Evolutionary conservation across 1,139 yeast species (phyloP), one percentile per base, ranked within the genome.

Genomic region (Scheffersomyces lignicola): DNA sequence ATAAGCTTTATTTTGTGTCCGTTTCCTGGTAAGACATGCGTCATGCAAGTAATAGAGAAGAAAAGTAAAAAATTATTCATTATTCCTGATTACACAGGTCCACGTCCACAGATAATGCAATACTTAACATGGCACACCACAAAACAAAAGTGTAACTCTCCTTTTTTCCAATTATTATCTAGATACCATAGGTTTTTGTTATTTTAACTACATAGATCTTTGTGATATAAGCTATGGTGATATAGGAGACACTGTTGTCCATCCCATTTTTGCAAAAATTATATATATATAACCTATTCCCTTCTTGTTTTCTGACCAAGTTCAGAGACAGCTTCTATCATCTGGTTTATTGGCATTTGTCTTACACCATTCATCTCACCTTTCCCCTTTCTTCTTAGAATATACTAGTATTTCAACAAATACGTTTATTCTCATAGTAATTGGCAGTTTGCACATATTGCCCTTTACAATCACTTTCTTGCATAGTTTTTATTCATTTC

Each of bases 31-130:
- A 20, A 26, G 18, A 16, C 20, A 26, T 26, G 20, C 29, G 18
- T 26, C 14, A 26, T 26, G 29, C 29, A 26, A 26, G 29, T 26
- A 26, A 25, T 25, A 8, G 28, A 25, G 28, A 25, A 7, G 16
- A n/a, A 7, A 24, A 24, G 7, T 24, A 7, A 24, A 24, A 24
- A 7, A 25, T 14, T 25, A 6, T 14, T 15, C 3, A 26, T 26
- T 7, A 7, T 7, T 26, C 29, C 29, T 26, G 29, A 26, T 26
- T 26, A 26, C 29, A 26, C 20, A 26, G 29, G 29, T 26, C 4
- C 4, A 25, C 9, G 3, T n/a, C n/a, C n/a, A 15, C 3, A 26
- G 20, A 26, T 15, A 26, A 26, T 26, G 29, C 21, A 6, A 26
- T 15, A 15, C 16, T 26, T 26, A 26, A 26, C 29, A 26, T 25